phyloP scores from a whole-genome alignment of 352 stramenopile species.

The Globisporangium heterothallicum region DNA sequence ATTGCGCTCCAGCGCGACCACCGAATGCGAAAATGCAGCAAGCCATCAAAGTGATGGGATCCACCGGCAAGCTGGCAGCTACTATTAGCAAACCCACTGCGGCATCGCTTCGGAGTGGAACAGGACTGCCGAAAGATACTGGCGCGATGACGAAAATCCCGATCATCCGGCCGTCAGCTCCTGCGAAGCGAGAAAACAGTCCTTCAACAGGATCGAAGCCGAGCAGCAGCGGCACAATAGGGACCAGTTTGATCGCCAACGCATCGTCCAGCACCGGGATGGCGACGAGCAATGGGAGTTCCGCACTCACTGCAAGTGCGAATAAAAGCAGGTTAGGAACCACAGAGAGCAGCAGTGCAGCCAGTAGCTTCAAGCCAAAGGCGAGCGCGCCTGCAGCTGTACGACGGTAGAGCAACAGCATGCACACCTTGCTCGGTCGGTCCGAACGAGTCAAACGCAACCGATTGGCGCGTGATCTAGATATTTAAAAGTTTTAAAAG shows the following conservation, averaged over 20 bases:
- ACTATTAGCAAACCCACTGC: slow-evolving; percentile 29
- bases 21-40: slow-evolving; percentile 46
- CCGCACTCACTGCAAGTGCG: slow-evolving; percentile 18
- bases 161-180: slow-evolving; percentile 63
- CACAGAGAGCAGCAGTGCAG: slow-evolving; percentile 22
- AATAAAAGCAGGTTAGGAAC: slow-evolving; percentile 37
- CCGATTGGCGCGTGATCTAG: no score
- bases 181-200: slow-evolving; percentile 62
- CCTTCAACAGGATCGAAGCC: slow-evolving; percentile 48
- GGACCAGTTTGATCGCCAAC: slow-evolving; percentile 7
- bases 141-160: slow-evolving; percentile 63
- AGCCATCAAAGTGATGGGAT: slow-evolving; percentile 42
- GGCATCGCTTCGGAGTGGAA: slow-evolving; percentile 28
- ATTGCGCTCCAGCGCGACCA: slow-evolving; percentile 43
- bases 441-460: no score
- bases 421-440: no score
- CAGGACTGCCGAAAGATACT: slow-evolving; percentile 39
- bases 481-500: no score
- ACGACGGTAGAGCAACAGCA: slow-evolving; percentile 15
- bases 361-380: slow-evolving; percentile 26
- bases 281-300: slow-evolving; percentile 10
- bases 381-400: slow-evolving; percentile 20
- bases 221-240: slow-evolving; percentile 13
- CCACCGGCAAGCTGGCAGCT: slow-evolving; percentile 41
- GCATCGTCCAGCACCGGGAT: not conserved